phyloP scores from a whole-genome alignment of 2,329 filamentous ascomycete species.

The Penicillium sp. region DNA sequence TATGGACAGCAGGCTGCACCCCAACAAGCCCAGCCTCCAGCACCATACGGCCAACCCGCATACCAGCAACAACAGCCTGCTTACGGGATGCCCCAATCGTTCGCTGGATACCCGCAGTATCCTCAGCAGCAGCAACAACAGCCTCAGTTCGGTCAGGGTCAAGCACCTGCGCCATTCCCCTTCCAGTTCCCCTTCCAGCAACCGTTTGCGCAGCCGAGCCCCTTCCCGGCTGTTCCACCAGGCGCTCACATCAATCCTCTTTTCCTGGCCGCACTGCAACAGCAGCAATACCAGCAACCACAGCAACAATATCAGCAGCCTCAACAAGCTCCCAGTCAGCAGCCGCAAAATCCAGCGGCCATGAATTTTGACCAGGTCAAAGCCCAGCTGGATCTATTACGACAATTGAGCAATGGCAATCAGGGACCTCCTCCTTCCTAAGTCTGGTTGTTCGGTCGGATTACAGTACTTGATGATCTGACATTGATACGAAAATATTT shows the following conservation, averaged over 20 bases:
- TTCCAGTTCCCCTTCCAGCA: constrained; percentile 48
- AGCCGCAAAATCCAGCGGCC: constrained; percentile 31
- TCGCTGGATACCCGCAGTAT: constrained; percentile 31
- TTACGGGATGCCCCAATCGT: constrained; percentile 36
- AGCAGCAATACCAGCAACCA: constrained; percentile 40
- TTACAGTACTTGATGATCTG: constrained; percentile 17
- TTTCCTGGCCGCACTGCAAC: constrained; percentile 56
- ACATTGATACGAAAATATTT: constrained; percentile 25
- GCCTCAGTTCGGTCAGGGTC: constrained; percentile 32
- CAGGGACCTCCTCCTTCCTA: constrained; percentile 37
- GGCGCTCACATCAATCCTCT: constrained; percentile 62
- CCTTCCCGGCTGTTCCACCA: constrained; percentile 43
- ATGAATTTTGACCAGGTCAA: constrained; percentile 48
- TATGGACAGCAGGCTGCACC: constrained; percentile 24
- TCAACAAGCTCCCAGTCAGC: constrained; percentile 33
- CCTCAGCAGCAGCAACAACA: constrained; percentile 43
- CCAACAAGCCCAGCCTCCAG: constrained; percentile 26
- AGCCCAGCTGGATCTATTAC: constrained; percentile 47
- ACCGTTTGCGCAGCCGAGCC: constrained; percentile 49
- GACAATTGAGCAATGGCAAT: constrained; percentile 41
- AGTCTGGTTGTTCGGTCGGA: constrained; percentile 17
- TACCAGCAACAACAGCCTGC: constrained; percentile 32
- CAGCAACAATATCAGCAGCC: constrained; percentile 34
- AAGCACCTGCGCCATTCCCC: constrained; percentile 38
- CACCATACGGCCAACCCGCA: constrained; percentile 28